Conservation (phyloP, 805 yeast genomes). For the Pichia ethanolica region DNA sequence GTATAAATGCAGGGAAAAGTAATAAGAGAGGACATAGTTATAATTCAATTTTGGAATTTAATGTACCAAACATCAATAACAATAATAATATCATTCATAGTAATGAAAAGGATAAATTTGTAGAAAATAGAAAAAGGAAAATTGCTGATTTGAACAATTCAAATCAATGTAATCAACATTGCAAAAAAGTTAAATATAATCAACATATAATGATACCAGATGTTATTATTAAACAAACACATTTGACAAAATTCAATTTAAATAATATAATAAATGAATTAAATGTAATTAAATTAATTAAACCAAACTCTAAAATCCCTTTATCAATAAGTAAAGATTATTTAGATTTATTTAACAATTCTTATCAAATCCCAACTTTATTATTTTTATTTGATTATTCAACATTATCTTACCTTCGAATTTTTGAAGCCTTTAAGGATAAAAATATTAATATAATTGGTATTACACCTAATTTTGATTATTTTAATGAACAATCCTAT, state of each 20-base stretch:
- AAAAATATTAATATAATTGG: conserved; percentile 14
- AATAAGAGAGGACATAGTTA: background rate
- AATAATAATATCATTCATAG: background rate
- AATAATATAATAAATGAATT: background rate
- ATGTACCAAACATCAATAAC: background rate
- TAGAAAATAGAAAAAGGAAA: background rate
- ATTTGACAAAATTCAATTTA: conserved; percentile 2
- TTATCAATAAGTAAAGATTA: background rate
- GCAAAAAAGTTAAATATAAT: too few relatives aligned
- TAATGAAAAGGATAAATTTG: background rate
- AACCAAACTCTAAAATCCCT: background rate
- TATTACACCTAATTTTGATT: conserved; percentile 16
- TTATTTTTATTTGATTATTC: conserved; percentile 5
- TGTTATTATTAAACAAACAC: conserved; percentile 8
- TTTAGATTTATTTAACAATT: background rate
- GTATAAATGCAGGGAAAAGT: background rate
- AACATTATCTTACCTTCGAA: background rate
- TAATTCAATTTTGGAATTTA: too few relatives aligned
- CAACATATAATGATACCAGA: conserved; percentile 1
- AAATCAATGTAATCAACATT: too few relatives aligned
- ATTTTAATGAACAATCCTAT: conserved; percentile 12
- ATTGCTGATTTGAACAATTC: background rate
- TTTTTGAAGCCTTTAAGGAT: background rate
- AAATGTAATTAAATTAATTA: background rate
- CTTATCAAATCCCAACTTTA: background rate